A percentile compares a stretch with the other conserved stretches of the same genome.
Evolutionary conservation across 139 green algal genomes (phyloP).

Genomic region (Eudorina sp.): DNA sequence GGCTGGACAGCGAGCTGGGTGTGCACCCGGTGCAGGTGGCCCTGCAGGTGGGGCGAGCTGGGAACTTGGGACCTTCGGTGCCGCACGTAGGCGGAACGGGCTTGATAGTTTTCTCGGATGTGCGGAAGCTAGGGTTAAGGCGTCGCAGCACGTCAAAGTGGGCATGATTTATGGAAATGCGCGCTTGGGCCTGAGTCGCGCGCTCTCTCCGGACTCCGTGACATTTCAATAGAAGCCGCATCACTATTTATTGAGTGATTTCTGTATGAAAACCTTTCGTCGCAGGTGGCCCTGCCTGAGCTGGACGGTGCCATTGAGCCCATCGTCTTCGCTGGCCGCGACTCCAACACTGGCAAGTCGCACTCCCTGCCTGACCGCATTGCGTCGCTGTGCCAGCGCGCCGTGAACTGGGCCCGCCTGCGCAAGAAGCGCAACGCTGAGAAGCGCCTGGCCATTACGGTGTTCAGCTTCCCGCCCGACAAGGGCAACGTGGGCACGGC

Average conservation of each 20-base stretch:
- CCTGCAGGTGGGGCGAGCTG: constrained; percentile 86
- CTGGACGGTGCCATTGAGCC: constrained; percentile 98
- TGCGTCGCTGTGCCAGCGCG: constrained; percentile 83
- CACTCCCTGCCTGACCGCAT: constrained; percentile 98
- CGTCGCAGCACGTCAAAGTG: too few relatives aligned
- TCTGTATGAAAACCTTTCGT: too few relatives aligned
- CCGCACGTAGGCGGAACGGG: neutral
- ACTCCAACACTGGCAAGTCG: constrained; percentile 96
- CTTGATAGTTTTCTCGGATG: too few relatives aligned
- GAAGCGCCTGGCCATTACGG: constrained; percentile 97
- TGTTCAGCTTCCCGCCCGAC: constrained; percentile 99
- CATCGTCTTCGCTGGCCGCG: constrained; percentile 98
- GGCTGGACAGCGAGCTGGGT: constrained; percentile 95
- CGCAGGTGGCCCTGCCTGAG: constrained; percentile 98
- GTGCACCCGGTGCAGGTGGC: constrained; percentile 99
- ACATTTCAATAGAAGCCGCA: too few relatives aligned
- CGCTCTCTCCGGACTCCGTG: too few relatives aligned
- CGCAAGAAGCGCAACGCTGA: constrained; percentile 92
- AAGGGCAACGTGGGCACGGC: constrained; percentile 99
- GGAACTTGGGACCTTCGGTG: neutral
- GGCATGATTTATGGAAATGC: too few relatives aligned
- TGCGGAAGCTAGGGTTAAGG: too few relatives aligned
- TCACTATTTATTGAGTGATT: too few relatives aligned
- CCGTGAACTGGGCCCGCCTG: constrained; percentile 97
- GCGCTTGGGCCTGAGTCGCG: too few relatives aligned